Evolutionary conservation across 1,284 basidiomycete species (phyloP).

Genomic region (Neonothopanus nambi): DNA sequence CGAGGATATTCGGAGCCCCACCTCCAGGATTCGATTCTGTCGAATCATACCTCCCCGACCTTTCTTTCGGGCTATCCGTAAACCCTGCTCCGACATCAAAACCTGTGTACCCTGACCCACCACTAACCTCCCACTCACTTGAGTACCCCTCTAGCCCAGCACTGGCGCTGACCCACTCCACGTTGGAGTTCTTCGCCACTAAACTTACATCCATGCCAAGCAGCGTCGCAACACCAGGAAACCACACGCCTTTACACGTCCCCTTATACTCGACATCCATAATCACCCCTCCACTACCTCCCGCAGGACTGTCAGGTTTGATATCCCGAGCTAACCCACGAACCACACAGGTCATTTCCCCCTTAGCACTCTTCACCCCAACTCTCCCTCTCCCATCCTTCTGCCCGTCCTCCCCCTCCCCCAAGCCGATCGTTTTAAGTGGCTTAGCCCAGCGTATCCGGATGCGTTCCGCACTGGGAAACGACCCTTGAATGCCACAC

Average conservation of each 20-base stretch:
- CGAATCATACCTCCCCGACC: slow-evolving; percentile 43
- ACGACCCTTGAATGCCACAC: slow-evolving; percentile 72
- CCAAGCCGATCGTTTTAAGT: slow-evolving; percentile 46
- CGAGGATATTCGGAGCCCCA: slow-evolving; percentile 22
- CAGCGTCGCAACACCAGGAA: slow-evolving; percentile 76
- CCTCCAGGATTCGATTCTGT: slow-evolving; percentile 42
- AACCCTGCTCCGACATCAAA: slow-evolving; percentile 51
- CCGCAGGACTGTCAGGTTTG: slow-evolving; percentile 27
- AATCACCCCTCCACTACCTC: slow-evolving; percentile 50
- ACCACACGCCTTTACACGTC: slow-evolving; percentile 74
- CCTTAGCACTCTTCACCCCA: slow-evolving; percentile 64
- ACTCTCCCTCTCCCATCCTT: slow-evolving; percentile 59
- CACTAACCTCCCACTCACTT: slow-evolving; percentile 59
- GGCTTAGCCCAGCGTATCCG: slow-evolving; percentile 78
- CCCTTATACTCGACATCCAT: slow-evolving; percentile 72
- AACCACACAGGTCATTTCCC: slow-evolving; percentile 62
- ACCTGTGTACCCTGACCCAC: slow-evolving; percentile 68
- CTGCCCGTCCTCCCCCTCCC: slow-evolving; percentile 34
- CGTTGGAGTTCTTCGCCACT: slow-evolving; percentile 64
- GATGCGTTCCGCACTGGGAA: slow-evolving; percentile 72
- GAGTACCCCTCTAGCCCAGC: slow-evolving; percentile 35
- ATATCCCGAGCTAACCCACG: slow-evolving; percentile 47
- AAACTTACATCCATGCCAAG: slow-evolving; percentile 76
- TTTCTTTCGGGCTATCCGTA: slow-evolving; percentile 21
- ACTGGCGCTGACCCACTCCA: slow-evolving; percentile 50